Base-by-base conservation (phyloP, 176 grass and related monocot genomes). In the Hordeum marinum region DNA sequence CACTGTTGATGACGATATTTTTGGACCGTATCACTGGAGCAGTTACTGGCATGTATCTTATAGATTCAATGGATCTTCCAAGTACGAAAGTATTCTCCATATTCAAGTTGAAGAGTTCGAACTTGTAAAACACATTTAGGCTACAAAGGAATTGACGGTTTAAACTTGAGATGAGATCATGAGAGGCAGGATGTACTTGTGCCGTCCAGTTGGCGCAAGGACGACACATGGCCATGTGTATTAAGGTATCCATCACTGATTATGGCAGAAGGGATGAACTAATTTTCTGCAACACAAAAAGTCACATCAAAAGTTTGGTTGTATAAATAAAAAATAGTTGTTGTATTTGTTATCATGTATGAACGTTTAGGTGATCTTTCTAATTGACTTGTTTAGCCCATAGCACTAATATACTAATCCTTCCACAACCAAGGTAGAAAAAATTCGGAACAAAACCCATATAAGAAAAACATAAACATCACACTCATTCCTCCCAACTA, bases 401-500 rank as follows among this genome's bases (percentile, higher is more conserved):
- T 48, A 40, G 7, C 25, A 54, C 37, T n/a, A 69, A 11, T 76
- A 61, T 76, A 39, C 2, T 81, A 77, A 67, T 84, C 11, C 76
- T 48, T 82, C 31, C 18, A 54, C 14, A 77, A 69, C 63, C 63
- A 69, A 69, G 8, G 17, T 52, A 41, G n/a, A 76, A 35, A 14
- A 75, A 36, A 42, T 37, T 85, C 58, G 20, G 50, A 68, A 21
- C 34, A 84, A 89, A 35, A 39, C 34, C 41, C 55, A 20, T 52
- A 57, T 27, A 35, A 66, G 34, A 89, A 68, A 67, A 69, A 76
- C 35, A 82, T 31, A 69, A 85, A 71, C 87, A 41, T 81, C 88
- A 48, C 82, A 62, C 71, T 81, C 62, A 32, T 63, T 69, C 31
- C 36, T 61, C 82, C 71, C 31, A 20, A 21, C 24, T 63, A 82